Percentiles rank a stretch among this genome's conserved stretches.
Evolutionary conservation across 495 filamentous ascomycete genomes (phyloP).

Genomic region (Neurospora africana): DNA sequence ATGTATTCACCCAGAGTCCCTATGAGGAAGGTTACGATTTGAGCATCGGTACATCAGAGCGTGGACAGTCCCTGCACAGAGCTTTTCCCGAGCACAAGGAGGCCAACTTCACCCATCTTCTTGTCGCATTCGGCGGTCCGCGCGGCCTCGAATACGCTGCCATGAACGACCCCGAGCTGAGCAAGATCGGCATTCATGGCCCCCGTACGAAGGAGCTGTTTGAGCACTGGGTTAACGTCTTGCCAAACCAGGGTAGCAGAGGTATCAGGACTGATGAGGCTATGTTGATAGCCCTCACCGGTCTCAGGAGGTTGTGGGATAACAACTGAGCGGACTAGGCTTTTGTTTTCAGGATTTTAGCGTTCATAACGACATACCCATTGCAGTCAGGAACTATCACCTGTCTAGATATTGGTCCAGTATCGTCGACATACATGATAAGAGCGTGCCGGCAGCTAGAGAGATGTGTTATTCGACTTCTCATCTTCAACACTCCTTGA

Average conservation of each 20-base stretch:
- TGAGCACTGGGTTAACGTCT: slow-evolving; percentile 66
- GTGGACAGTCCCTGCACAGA: slow-evolving; percentile 44
- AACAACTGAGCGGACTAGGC: slow-evolving; percentile 11
- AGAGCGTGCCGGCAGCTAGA: neutral
- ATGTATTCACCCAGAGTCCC: slow-evolving; percentile 54
- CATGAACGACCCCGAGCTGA: slow-evolving; percentile 50
- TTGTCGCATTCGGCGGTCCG: slow-evolving; percentile 65
- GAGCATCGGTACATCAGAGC: slow-evolving; percentile 65
- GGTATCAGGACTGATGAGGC: slow-evolving; percentile 74
- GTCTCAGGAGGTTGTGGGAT: slow-evolving; percentile 45
- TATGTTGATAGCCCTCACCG: slow-evolving; percentile 56
- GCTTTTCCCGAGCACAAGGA: slow-evolving; percentile 32
- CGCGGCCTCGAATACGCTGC: slow-evolving; percentile 61
- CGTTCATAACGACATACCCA: neutral
- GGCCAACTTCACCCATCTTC: slow-evolving; percentile 50
- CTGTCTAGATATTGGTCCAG: neutral
- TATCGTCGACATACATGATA: neutral
- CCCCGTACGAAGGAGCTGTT: slow-evolving; percentile 53
- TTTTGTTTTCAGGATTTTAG: neutral
- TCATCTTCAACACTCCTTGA: neutral
- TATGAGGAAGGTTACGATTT: slow-evolving; percentile 57
- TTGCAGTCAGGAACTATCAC: neutral
- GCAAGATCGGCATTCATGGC: slow-evolving; percentile 42
- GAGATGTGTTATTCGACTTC: neutral
- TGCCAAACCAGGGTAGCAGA: slow-evolving; percentile 63